Evolutionary conservation across 306 rosid genomes (phyloP).

Genomic region (Sicyos edulis): DNA sequence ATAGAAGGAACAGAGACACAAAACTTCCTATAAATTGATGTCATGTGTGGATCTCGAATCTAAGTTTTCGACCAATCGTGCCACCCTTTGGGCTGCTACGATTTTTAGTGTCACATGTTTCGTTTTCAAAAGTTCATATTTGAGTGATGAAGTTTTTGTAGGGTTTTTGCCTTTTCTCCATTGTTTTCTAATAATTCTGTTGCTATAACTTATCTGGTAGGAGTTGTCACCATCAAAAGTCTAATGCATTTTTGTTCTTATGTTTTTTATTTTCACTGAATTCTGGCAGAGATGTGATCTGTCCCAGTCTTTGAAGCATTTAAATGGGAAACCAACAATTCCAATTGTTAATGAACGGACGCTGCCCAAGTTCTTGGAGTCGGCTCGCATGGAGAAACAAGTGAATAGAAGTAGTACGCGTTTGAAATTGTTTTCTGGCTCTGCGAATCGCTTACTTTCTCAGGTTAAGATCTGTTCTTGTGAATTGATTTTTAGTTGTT

Average conservation of each 20-base stretch:
- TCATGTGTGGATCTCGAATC: too few relatives aligned
- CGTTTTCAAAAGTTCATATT: too few relatives aligned
- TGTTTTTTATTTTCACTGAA: background rate
- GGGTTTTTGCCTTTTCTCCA: background rate
- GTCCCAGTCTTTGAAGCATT: slow-evolving; percentile 38
- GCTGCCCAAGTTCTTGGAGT: slow-evolving; percentile 78
- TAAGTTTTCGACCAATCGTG: too few relatives aligned
- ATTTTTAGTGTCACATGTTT: too few relatives aligned
- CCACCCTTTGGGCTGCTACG: too few relatives aligned
- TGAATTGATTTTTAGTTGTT: background rate
- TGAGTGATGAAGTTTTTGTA: too few relatives aligned
- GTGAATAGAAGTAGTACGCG: slow-evolving; percentile 37
- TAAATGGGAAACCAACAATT: slow-evolving; percentile 59
- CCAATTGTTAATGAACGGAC: slow-evolving; percentile 62
- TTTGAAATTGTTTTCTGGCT: slow-evolving; percentile 80
- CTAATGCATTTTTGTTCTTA: background rate
- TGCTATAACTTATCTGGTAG: slow-evolving; percentile 1
- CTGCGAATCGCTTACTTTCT: slow-evolving; percentile 78
- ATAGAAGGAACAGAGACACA: too few relatives aligned
- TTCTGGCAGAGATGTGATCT: slow-evolving; percentile 59
- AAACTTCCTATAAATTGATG: too few relatives aligned
- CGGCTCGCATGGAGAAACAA: slow-evolving; percentile 44
- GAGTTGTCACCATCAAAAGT: background rate
- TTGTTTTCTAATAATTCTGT: slow-evolving; percentile 4
- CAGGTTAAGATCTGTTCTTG: slow-evolving; percentile 42